Conservation (phyloP, 148 eudicot genomes). For the Vaccinium vitisidaea region DNA sequence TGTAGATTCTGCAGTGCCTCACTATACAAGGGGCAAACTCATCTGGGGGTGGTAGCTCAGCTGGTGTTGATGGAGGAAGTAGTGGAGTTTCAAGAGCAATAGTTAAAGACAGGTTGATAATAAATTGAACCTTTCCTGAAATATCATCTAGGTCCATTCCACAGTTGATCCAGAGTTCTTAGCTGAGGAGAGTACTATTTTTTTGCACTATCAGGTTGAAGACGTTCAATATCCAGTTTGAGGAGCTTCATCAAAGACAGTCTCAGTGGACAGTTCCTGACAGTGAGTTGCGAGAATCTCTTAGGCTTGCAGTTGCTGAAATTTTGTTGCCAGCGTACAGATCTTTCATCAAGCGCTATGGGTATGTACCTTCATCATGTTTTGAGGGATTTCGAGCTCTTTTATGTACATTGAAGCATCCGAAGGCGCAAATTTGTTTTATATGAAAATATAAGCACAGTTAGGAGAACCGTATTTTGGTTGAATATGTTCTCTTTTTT, state of each 20-base stretch:
- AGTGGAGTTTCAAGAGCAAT: slow-evolving; percentile 91
- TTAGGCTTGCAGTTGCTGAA: slow-evolving; percentile 95
- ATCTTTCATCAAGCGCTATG: slow-evolving; percentile 91
- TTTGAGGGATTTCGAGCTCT: neutral
- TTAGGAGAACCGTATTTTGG: neutral
- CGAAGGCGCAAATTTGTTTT: neutral
- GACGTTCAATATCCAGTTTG: slow-evolving; percentile 82
- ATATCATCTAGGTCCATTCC: neutral
- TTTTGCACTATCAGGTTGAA: slow-evolving; percentile 52
- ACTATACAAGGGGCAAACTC: slow-evolving; percentile 82
- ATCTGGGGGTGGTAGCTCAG: slow-evolving; percentile 74
- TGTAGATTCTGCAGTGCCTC: slow-evolving; percentile 83
- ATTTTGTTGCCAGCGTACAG: slow-evolving; percentile 93
- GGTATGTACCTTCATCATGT: slow-evolving; percentile 42
- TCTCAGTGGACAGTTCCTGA: slow-evolving; percentile 99
- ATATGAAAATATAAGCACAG: neutral
- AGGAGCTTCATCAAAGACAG: slow-evolving; percentile 98
- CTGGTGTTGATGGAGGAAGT: slow-evolving; percentile 72
- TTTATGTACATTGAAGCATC: slow-evolving; percentile 5
- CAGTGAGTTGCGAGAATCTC: slow-evolving; percentile 87
- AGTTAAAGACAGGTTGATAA: slow-evolving; percentile 75
- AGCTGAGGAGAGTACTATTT: neutral
- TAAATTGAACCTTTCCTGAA: neutral
- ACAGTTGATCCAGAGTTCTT: neutral
- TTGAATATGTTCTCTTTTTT: neutral